These are phyloP conservation scores for Lablab purpureus DNA, from an alignment of 306 rosid genomes.

Conservation along the genomic window DNA sequence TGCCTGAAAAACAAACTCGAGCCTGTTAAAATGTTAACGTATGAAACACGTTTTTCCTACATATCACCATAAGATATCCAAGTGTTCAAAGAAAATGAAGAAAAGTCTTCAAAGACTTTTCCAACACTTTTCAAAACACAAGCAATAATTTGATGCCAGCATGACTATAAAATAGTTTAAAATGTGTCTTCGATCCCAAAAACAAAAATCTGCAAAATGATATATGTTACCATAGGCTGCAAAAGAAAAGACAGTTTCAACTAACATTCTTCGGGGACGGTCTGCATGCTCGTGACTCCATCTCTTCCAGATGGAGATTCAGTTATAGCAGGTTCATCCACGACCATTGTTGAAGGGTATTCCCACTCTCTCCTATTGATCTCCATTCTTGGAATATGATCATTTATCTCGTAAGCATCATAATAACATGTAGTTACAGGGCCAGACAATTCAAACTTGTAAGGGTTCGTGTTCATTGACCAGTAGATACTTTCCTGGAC, in stretches of 20 bases:
- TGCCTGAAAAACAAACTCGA: slow-evolving; percentile 45
- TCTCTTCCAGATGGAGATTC: slow-evolving; percentile 67
- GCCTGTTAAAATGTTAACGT: neutral
- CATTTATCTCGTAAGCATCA: slow-evolving; percentile 67
- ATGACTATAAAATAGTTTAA: too few relatives aligned
- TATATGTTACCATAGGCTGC: neutral
- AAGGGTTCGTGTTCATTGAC: slow-evolving; percentile 84
- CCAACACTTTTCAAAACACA: neutral
- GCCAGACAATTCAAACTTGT: slow-evolving; percentile 74
- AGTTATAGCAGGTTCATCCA: slow-evolving; percentile 54
- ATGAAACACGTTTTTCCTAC: neutral
- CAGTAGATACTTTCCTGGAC: slow-evolving; percentile 80
- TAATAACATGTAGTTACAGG: slow-evolving; percentile 69
- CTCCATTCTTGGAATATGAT: slow-evolving; percentile 76
- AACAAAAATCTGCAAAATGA: slow-evolving; percentile 16
- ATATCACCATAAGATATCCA: too few relatives aligned
- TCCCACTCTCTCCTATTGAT: slow-evolving; percentile 73
- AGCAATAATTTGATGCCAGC: slow-evolving; percentile 14
- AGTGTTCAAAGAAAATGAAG: slow-evolving; percentile 1
- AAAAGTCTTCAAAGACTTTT: too few relatives aligned
- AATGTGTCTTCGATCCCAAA: neutral
- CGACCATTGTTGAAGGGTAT: slow-evolving; percentile 61
- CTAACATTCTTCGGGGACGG: slow-evolving; percentile 86
- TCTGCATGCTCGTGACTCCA: slow-evolving; percentile 58
- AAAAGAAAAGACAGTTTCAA: slow-evolving; percentile 37